Evolutionary conservation across 139 green algal species (phyloP).

Genomic region (Zygnema circumcarinatum): DNA sequence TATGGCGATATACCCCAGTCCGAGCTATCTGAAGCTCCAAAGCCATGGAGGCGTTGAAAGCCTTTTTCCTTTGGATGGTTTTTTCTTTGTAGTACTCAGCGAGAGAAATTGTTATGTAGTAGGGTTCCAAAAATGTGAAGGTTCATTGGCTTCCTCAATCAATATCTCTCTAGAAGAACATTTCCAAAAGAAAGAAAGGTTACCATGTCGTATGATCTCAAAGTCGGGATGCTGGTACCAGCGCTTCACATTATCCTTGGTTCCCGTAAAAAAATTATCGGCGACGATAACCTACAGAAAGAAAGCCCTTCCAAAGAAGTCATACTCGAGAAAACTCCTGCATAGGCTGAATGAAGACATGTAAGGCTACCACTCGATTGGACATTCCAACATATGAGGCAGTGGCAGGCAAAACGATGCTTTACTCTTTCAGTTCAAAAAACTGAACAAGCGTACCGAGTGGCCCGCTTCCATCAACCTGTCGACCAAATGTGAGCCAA

Average conservation of each 20-base stretch:
- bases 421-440: not conserved
- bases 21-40: too few species aligned
- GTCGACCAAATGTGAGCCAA: constrained; percentile 86
- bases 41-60: too few species aligned
- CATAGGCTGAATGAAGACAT: not conserved
- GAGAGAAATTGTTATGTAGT: too few species aligned
- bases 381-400: not conserved
- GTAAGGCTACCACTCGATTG: not conserved
- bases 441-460: too few species aligned
- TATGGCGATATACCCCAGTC: too few species aligned
- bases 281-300: constrained; percentile 89
- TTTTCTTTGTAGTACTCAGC: too few species aligned
- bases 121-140: too few species aligned
- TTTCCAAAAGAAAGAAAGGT: too few species aligned
- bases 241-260: constrained; percentile 94
- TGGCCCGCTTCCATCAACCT: constrained; percentile 56
- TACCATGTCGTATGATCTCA: constrained; percentile 93
- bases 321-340: not conserved
- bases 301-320: too few species aligned
- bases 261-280: constrained; percentile 99
- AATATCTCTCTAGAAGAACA: too few species aligned
- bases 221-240: constrained; percentile 88
- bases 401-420: not conserved
- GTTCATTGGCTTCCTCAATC: too few species aligned
- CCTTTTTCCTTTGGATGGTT: too few species aligned